These are phyloP conservation scores for Rosa rugosa DNA, from an alignment of 306 rosid genomes.

Conservation along the genomic window DNA sequence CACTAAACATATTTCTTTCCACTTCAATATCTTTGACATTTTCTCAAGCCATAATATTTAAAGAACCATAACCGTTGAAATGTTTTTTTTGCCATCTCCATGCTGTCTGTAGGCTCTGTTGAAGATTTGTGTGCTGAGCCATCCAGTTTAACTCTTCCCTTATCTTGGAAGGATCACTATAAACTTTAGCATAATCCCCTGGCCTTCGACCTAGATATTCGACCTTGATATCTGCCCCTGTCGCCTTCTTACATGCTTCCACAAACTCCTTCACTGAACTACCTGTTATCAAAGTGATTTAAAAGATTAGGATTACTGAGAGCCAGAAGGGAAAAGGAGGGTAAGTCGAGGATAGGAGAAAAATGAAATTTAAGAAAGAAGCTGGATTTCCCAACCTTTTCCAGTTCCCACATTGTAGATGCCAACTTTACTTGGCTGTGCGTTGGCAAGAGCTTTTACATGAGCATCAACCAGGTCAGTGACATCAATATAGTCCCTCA, in stretches of 20 bases:
- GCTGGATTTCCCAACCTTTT: slow-evolving; percentile 53
- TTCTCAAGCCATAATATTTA: not conserved
- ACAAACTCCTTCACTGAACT: slow-evolving; percentile 94
- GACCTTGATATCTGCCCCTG: slow-evolving; percentile 69
- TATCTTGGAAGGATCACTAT: slow-evolving; percentile 83
- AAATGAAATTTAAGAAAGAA: not conserved
- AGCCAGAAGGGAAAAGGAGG: not conserved
- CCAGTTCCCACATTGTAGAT: slow-evolving; percentile 97
- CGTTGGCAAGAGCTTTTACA: slow-evolving; percentile 88
- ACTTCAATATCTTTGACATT: not conserved
- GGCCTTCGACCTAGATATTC: slow-evolving; percentile 78
- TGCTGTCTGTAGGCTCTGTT: slow-evolving; percentile 62
- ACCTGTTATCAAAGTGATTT: slow-evolving; percentile 43
- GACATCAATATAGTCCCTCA: slow-evolving; percentile 88
- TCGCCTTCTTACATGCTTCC: slow-evolving; percentile 90
- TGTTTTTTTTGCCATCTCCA: slow-evolving; percentile 91
- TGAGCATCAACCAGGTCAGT: slow-evolving; percentile 97
- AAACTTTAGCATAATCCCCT: slow-evolving; percentile 90
- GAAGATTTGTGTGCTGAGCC: slow-evolving; percentile 68
- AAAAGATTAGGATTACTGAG: not conserved
- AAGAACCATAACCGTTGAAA: slow-evolving; percentile 58
- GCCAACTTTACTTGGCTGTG: slow-evolving; percentile 61
- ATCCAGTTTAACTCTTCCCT: slow-evolving; percentile 66
- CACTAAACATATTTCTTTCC: not conserved
- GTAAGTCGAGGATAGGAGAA: not conserved